phyloP scores from a whole-genome alignment of 2,329 filamentous ascomycete species.

The Aspergillus ibericus region DNA sequence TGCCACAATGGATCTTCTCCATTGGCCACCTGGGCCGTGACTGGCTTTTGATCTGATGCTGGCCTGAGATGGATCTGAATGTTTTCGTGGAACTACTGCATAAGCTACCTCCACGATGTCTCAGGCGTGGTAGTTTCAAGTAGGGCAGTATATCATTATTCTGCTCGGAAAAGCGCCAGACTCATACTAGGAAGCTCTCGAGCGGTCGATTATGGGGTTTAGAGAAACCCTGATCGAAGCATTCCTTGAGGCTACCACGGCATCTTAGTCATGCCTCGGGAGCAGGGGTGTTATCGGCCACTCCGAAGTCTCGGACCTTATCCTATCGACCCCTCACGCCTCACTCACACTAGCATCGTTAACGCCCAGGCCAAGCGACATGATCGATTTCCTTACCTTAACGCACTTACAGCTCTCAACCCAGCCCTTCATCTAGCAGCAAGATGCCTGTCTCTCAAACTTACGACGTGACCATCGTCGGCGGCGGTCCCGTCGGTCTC shows the following conservation, averaged over 20 bases:
- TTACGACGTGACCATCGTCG: constrained; percentile 5
- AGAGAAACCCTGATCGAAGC: no score
- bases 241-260: neutral
- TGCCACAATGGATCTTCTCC: constrained; percentile 30
- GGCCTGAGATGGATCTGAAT: neutral
- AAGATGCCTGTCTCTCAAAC: neutral
- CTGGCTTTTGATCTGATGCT: constrained; percentile 31
- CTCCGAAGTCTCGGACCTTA: neutral
- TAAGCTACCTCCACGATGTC: neutral
- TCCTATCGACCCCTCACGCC: neutral
- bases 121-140: no score
- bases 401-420: neutral
- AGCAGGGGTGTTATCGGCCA: neutral
- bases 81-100: no score
- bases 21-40: constrained; percentile 30
- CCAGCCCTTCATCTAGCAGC: neutral
- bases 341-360: neutral
- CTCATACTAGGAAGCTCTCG: no score
- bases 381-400: neutral
- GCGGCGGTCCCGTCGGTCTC: constrained; percentile 9
- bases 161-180: no score
- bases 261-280: neutral
- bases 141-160: no score
- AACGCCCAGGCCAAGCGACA: neutral
- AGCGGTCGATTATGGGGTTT: no score